Evolutionary conservation across 164 flowering plant genomes (phyloP), one percentile per base, ranked within the genome.

Genomic region (Tetrastigma voinierianum): DNA sequence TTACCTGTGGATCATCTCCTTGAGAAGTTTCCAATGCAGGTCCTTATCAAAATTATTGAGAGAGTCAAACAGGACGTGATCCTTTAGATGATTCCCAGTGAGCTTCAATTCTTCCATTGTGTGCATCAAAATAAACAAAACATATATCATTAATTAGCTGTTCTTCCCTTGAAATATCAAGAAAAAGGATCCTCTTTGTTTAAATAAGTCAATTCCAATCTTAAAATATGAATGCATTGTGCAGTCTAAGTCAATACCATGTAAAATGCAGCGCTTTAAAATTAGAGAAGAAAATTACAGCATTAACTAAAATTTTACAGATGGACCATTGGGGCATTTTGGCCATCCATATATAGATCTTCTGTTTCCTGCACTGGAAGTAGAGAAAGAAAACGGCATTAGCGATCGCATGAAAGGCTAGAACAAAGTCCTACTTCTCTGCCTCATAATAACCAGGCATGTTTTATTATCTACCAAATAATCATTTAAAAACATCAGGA

Each of bases 31-130:
- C 99, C 98, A 96, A 76, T 87, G 98, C 25, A 88, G 90, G 24
- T 82, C 82, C 53, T 82, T 82, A 64, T 87, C 93, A 74, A 96
- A 96, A 74, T 96, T 90, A 81, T 45, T 32, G 99, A 89, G 77
- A 96, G 93, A 14, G 98, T 89, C 78, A 70, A 51, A 93, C 51
- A 23, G 98, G 97, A 0, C 99, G 87, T 40, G 99, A 89, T 1
- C 96, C 97, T 84, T 87, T 58, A 96, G 76, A 75, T 96, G 96
- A 76, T 96, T 96, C 61, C 97, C 99, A 66, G 99, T 96, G 46
- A 96, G 93, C 82, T 93, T 93, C 81, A 96, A 67, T 68, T 96
- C 99, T 72, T 96, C 99, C 99, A 96, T 96, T 9, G 98, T 93
- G 81, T 96, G 99, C 74, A 96, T 98, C 93, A 67, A 51, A 81